phyloP scores from a whole-genome alignment of 345 rosid genomes.

The Brassica cretica region DNA sequence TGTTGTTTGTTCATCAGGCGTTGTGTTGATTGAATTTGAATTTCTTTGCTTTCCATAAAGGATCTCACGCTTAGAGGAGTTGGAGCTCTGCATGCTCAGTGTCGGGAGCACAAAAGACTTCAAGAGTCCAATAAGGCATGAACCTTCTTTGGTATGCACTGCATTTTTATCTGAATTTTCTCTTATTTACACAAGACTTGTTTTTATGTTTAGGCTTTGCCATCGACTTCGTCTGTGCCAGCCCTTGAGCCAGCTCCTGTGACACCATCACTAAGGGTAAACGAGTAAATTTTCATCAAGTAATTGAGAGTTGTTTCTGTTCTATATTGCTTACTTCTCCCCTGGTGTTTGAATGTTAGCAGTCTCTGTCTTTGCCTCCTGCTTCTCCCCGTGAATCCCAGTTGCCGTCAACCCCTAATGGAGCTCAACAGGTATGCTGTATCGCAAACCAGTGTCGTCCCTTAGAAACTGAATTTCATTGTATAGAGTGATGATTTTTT shows the following conservation, averaged over 20 bases:
- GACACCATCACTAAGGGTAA: conserved; percentile 51
- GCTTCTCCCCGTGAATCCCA: conserved; percentile 43
- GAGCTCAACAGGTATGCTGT: conserved; percentile 53
- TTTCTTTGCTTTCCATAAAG: conserved; percentile 17
- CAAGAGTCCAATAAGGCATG: conserved; percentile 53
- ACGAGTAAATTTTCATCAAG: not conserved
- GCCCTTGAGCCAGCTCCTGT: conserved; percentile 44
- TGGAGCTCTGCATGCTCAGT: conserved; percentile 44
- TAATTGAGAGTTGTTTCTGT: not conserved
- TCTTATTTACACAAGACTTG: not conserved
- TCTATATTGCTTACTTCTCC: conserved; percentile 22
- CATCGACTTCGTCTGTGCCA: conserved; percentile 34
- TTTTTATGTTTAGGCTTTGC: conserved; percentile 44
- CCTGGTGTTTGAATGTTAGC: conserved; percentile 29
- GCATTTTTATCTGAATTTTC: not conserved
- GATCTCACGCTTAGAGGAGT: conserved; percentile 51
- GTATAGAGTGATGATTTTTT: not conserved
- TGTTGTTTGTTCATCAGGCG: not conserved
- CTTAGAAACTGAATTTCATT: conserved; percentile 1
- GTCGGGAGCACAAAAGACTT: conserved; percentile 38
- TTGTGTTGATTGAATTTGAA: conserved; percentile 11
- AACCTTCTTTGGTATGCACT: conserved; percentile 5
- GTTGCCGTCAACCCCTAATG: conserved; percentile 43
- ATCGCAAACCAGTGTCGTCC: not conserved
- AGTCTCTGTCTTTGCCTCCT: conserved; percentile 55